Evolutionary conservation across 345 rosid species (phyloP), one percentile per base, ranked within the genome.

Genomic region (Populus nigra): DNA sequence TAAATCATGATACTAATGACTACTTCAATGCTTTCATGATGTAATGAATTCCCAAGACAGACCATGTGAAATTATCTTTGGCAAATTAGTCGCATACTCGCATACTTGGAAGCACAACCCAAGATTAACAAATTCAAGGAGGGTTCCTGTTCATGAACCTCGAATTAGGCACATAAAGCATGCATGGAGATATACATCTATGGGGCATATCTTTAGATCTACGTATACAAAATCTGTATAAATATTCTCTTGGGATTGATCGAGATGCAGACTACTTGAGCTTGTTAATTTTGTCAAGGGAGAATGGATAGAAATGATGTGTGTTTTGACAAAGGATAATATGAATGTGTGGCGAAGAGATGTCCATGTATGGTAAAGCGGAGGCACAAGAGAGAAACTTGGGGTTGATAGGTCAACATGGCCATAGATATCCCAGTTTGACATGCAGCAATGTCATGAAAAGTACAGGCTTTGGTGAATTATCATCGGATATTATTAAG

Each of bases 281-380:
- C n/a, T 27, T 7, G 27, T 49, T 39, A 33, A 41, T 69, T 50
- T 74, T 70, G 70, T 71, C 57, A 33, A 73, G 76, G 68, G 68
- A 61, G 39, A 12, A 23, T 71, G 67, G 76, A 70, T 69, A 31
- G 55, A 68, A 79, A 77, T 73, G 79, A 80, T 74, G 33, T 39
- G 16, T 31, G 4, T 3, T 74, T 81, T 75, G n/a, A 25, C 39
- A 71, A 71, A 69, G 47, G 61, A 50, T 18, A 11, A 17, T 13
- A 47, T 47, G 68, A 61, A 65, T 27, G 38, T 63, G 0, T 31
- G 36, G 20, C 8, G 65, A 63, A 31, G 69, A 69, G 18, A 65
- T 55, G 43, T 27, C 20, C 3, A 63, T 87, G 89, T 85, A 78
- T 61, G 82, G 73, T 73, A 85, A 87, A 89, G 90, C 77, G 61